phyloP scores from a whole-genome alignment of 2,329 filamentous ascomycete genomes.

The Colletotrichum costaricense region DNA sequence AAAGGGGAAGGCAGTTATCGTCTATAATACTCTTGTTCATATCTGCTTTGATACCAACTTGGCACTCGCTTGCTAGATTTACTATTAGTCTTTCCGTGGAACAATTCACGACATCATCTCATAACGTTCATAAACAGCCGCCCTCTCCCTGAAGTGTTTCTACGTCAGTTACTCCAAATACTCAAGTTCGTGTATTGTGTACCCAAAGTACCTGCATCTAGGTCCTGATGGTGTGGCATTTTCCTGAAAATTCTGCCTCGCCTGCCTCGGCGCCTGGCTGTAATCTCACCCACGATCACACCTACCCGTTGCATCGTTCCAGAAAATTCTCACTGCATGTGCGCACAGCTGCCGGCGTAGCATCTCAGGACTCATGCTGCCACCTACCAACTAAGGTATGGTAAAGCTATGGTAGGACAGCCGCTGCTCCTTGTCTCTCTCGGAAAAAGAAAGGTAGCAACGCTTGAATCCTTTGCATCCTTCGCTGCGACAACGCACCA shows the following conservation, averaged over 20 bases:
- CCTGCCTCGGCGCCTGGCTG: neutral
- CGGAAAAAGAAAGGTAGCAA: neutral
- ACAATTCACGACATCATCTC: neutral
- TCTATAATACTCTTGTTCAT: constrained; percentile 28
- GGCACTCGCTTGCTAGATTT: constrained; percentile 27
- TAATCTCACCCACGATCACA: neutral
- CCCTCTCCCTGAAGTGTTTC: neutral
- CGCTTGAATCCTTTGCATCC: neutral
- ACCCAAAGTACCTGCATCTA: no score
- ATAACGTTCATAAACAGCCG: neutral
- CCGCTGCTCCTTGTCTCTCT: neutral
- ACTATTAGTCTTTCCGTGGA: neutral
- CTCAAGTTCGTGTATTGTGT: no score
- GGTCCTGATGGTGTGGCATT: no score
- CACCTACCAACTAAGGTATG: neutral
- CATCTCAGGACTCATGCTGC: neutral
- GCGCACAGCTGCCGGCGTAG: neutral
- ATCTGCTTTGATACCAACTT: constrained; percentile 31
- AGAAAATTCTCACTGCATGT: neutral
- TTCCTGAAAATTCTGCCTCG: neutral
- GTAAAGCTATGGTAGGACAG: neutral
- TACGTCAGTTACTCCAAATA: neutral
- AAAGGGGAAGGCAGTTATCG: neutral
- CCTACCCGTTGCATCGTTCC: neutral
- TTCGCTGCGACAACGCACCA: neutral